Base-by-base conservation (phyloP, 1,139 yeast species). In the Magnusiomyces sp. region DNA sequence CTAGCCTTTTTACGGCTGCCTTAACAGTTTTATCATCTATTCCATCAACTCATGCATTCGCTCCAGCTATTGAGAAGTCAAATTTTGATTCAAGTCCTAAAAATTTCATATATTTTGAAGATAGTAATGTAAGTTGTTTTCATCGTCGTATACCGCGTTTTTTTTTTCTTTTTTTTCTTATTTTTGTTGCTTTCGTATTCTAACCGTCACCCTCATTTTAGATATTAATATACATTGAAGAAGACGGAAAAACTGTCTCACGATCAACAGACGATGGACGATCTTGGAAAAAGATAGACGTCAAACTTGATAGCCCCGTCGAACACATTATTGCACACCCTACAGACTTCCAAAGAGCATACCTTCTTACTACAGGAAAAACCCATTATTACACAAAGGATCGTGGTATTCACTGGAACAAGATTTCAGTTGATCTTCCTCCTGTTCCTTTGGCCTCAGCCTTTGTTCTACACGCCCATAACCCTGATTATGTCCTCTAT, bases 261-360 rank as follows among this genome's bases (percentile, higher is more conserved):
- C 58, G 75, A 9, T 81, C 90, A 0, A 67, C 62, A 14, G 76
- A 84, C 60, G 79, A 81, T 56, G 94, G 94, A 6, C 70, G 62
- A 17, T 60, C 70, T 0, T 85, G 86, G 83, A 56, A 64, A 0
- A 56, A 58, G 13, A 64, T 75, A 46, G 68, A 58, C n/a, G 46
- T 55, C 10, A 54, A 58, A 17, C 53, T 61, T 27, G 62, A 60
- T 4, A 65, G 64, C n/a, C 58, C 59, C 5, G 60, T 73, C 1
- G 50, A 62, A 0, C 50, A 51, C 2, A 51, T 80, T 27, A 62
- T 69, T 43, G 64, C 75, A 43, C 84, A 79, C 59, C 73, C 75
- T 1, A 68, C 68, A 49, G 65, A 71, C 53, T 67, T 66, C 32
- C 64, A 71, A 1, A 63, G 81, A 45, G 92, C 83, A 0, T 75